These are phyloP conservation scores for Nitzschia sp. DNA, from an alignment of 108 stramenopile species.

Conservation along the genomic window DNA sequence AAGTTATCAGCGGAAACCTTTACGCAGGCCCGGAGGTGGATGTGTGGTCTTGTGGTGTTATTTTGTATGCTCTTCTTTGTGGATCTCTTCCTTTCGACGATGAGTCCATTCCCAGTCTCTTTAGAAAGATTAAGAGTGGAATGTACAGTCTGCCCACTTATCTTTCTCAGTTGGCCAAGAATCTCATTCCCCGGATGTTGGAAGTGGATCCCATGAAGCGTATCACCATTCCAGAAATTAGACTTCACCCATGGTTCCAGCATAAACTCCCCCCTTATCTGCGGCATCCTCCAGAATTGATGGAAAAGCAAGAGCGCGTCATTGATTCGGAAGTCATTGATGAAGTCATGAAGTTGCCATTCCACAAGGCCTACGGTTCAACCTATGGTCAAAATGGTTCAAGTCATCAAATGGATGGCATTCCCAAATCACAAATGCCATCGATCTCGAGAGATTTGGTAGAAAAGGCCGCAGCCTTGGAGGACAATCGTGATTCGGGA, in stretches of 20 bases:
- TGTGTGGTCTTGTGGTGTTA: constrained; percentile 99
- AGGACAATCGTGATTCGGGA: constrained; percentile 78
- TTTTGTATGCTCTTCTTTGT: constrained; percentile 98
- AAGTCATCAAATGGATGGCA: constrained; percentile 44
- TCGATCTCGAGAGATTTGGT: constrained; percentile 81
- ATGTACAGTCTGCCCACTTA: constrained; percentile 96
- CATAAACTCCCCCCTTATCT: constrained; percentile 97
- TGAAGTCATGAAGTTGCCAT: constrained; percentile 86
- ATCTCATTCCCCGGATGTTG: constrained; percentile 97
- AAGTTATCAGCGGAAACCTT: constrained; percentile 96
- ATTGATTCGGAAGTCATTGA: constrained; percentile 89
- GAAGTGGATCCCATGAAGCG: constrained; percentile 99
- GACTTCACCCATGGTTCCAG: constrained; percentile 97
- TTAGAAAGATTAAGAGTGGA: constrained; percentile 99
- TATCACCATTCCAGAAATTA: constrained; percentile 97
- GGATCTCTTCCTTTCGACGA: constrained; percentile 99
- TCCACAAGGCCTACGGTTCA: constrained; percentile 74
- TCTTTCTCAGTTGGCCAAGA: constrained; percentile 90
- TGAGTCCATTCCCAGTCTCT: constrained; percentile 97
- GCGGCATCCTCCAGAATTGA: constrained; percentile 88
- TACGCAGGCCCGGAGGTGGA: constrained; percentile 99
- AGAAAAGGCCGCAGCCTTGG: constrained; percentile 73
- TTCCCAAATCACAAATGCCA: constrained; percentile 48
- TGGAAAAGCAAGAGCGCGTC: constrained; percentile 93
- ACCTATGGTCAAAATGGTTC: constrained; percentile 27